Percentiles rank a stretch among this genome's conserved stretches.
Conservation (phyloP, 345 rosid genomes). For the Eucalyptus polyanthemos region DNA sequence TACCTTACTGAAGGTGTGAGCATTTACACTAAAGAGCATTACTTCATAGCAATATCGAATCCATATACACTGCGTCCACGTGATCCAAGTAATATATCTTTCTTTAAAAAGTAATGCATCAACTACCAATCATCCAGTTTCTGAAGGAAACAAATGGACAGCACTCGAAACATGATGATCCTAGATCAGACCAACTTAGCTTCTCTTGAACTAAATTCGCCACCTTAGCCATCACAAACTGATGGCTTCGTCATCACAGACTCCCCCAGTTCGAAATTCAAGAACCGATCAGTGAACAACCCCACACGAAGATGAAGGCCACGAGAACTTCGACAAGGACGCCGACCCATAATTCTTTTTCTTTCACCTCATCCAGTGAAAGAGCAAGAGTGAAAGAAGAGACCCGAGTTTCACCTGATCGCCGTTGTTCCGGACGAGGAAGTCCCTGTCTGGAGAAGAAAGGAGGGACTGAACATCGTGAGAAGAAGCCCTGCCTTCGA, state of each 20-base stretch:
- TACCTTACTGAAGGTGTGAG: too few species aligned
- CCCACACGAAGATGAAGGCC: not conserved
- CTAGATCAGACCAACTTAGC: not conserved
- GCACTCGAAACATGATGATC: not conserved
- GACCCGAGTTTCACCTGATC: not conserved
- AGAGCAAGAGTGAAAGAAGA: not conserved
- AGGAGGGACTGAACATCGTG: conserved; percentile 9
- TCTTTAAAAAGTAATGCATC: too few species aligned
- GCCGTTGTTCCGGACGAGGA: conserved; percentile 21
- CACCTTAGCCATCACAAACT: not conserved
- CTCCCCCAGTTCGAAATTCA: not conserved
- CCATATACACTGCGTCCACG: too few species aligned
- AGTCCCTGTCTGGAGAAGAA: conserved; percentile 41
- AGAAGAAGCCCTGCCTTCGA: not conserved
- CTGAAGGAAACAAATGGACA: too few species aligned
- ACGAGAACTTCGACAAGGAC: not conserved
- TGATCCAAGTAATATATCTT: too few species aligned
- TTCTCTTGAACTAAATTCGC: not conserved
- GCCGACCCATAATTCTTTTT: not conserved
- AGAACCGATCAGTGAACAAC: not conserved
- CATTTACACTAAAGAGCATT: too few species aligned
- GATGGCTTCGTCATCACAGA: not conserved
- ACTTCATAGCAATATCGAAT: too few species aligned
- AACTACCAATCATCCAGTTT: too few species aligned
- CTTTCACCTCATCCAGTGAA: not conserved